phyloP scores from a whole-genome alignment of 306 rosid genomes.

The Quercus rubra region DNA sequence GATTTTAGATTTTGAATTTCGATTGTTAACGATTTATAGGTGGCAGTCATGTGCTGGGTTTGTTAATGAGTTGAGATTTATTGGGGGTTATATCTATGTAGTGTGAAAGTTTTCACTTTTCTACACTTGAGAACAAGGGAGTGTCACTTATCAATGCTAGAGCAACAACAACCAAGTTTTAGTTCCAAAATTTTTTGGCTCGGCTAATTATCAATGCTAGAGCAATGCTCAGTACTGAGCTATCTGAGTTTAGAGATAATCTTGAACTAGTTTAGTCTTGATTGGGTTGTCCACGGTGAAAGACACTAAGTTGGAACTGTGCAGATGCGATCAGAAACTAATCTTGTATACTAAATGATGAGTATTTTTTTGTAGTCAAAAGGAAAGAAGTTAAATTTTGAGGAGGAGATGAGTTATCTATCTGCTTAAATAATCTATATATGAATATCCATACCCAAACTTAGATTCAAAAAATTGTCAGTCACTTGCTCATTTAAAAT shows the following conservation, averaged over 20 bases:
- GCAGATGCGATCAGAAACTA: not conserved
- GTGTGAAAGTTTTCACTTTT: not conserved
- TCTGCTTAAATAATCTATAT: not conserved
- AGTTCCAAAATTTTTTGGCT: no score
- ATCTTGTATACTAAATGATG: not conserved
- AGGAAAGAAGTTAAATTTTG: not conserved
- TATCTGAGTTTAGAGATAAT: not conserved
- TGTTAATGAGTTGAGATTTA: not conserved
- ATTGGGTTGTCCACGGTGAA: not conserved
- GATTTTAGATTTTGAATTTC: not conserved
- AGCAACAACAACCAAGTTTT: no score
- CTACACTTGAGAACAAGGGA: not conserved
- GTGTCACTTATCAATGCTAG: not conserved
- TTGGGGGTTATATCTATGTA: not conserved
- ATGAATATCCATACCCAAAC: not conserved
- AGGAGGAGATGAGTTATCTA: not conserved
- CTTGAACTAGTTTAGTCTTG: not conserved
- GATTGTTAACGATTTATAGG: not conserved
- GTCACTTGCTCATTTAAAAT: not conserved
- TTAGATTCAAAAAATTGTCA: not conserved
- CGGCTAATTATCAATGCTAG: not conserved
- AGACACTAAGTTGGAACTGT: not conserved
- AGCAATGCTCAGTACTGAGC: no score
- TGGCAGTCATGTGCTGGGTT: not conserved
- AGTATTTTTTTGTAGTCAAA: not conserved